phyloP scores from a whole-genome alignment of 345 rosid species.

The Sonneratia alba region DNA sequence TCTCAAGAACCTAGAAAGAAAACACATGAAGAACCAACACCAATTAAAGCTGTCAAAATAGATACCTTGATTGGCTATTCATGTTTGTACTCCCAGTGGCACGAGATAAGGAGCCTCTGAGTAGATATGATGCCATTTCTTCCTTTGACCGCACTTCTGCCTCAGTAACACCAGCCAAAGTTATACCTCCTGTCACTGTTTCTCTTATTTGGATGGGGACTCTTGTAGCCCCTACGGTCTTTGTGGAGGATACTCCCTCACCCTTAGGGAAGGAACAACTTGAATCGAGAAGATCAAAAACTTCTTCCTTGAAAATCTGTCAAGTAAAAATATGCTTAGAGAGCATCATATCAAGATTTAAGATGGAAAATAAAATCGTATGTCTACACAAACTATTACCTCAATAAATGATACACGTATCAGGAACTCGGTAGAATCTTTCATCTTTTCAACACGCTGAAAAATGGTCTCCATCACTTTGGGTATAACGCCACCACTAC shows the following conservation, averaged over 20 bases:
- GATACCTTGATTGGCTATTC: slow-evolving; percentile 94
- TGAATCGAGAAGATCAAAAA: slow-evolving; percentile 74
- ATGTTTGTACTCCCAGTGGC: slow-evolving; percentile 97
- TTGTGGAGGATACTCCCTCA: slow-evolving; percentile 25
- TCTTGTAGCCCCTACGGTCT: slow-evolving; percentile 42
- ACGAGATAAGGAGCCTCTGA: slow-evolving; percentile 71
- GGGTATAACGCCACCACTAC: slow-evolving; percentile 58
- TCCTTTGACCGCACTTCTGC: slow-evolving; percentile 79
- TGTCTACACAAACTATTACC: slow-evolving; percentile 24
- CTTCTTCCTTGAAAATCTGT: slow-evolving; percentile 96
- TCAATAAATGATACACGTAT: slow-evolving; percentile 92
- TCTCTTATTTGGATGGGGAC: slow-evolving; percentile 86
- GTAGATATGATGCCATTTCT: slow-evolving; percentile 74
- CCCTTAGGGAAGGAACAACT: slow-evolving; percentile 38
- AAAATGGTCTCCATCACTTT: slow-evolving; percentile 78
- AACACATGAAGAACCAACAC: too few relatives aligned
- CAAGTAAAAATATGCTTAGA: not conserved
- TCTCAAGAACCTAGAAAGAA: too few relatives aligned
- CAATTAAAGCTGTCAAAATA: not conserved
- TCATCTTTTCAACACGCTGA: slow-evolving; percentile 33
- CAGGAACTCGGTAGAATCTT: slow-evolving; percentile 49
- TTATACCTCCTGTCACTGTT: slow-evolving; percentile 87
- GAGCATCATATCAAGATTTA: not conserved
- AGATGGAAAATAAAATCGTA: not conserved
- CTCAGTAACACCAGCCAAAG: slow-evolving; percentile 89